These are phyloP conservation scores for Phanerodontia chrysosporium DNA, from an alignment of 768 basidiomycete genomes.

Conservation along the genomic window DNA sequence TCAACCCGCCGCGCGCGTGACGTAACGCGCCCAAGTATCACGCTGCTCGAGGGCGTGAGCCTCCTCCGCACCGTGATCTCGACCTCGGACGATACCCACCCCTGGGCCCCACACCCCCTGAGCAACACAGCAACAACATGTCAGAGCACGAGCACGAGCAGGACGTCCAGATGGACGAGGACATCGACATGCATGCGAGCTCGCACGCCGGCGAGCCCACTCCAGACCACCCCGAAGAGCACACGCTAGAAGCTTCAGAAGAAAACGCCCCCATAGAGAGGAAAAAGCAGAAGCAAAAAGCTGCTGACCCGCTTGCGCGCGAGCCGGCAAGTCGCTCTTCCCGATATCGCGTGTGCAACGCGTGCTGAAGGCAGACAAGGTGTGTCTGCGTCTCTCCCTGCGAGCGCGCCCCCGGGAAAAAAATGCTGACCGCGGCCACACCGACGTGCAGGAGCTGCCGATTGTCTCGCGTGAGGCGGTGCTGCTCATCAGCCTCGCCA, in stretches of 20 bases:
- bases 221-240: not conserved
- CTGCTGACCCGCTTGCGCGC: slow-evolving; percentile 12
- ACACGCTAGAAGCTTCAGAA: not conserved
- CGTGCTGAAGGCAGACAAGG: slow-evolving; percentile 86
- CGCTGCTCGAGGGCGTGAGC: not conserved
- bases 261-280: not conserved
- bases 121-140: not conserved
- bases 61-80: not conserved
- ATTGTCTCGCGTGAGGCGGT: slow-evolving; percentile 74
- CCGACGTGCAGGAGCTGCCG: slow-evolving; percentile 59
- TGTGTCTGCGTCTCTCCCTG: slow-evolving; percentile 21
- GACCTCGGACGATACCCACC: not conserved
- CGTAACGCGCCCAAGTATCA: not conserved
- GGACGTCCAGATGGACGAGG: not conserved
- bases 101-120: not conserved
- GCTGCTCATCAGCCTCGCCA: slow-evolving; percentile 75
- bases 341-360: slow-evolving; percentile 78
- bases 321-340: slow-evolving; percentile 67
- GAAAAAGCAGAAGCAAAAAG: not conserved
- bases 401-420: too few species aligned
- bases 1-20: too few species aligned
- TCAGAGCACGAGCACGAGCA: not conserved
- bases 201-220: not conserved
- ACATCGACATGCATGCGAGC: not conserved
- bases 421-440: not conserved